Conservation (phyloP, 192 early-diverging fungal genomes). For the Backusella psychrophila region DNA sequence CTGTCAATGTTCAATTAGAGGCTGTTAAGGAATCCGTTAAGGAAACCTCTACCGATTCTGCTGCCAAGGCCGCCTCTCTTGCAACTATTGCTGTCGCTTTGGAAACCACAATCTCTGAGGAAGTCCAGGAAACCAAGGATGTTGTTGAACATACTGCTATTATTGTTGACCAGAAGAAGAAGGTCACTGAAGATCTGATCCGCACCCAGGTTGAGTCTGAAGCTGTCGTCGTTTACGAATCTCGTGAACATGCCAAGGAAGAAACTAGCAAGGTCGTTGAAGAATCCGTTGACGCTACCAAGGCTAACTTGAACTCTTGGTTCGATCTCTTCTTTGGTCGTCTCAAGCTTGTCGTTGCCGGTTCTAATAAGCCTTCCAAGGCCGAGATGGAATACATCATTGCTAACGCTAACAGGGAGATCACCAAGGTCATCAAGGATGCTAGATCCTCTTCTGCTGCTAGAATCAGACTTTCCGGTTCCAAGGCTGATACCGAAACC, state of each 20-base stretch:
- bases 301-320: neutral
- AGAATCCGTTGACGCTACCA: neutral
- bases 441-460: neutral
- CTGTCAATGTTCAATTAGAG: neutral
- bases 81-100: neutral
- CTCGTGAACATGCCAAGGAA: constrained; percentile 12
- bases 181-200: neutral
- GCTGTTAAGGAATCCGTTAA: constrained; percentile 6
- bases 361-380: neutral
- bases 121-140: constrained; percentile 4
- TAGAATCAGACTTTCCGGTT: neutral
- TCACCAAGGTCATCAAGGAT: neutral
- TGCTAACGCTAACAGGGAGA: neutral
- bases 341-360: neutral
- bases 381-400: neutral
- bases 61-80: neutral
- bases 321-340: constrained; percentile 12
- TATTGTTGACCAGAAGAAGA: neutral
- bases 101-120: neutral
- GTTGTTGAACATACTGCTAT: neutral
- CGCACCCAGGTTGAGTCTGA: neutral
- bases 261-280: constrained; percentile 1
- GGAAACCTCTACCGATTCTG: constrained; percentile 9
- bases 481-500: neutral
- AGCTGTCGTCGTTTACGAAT: neutral